Evolutionary conservation across 768 basidiomycete species (phyloP).

Genomic region (Phlebiopsis gigantea): DNA sequence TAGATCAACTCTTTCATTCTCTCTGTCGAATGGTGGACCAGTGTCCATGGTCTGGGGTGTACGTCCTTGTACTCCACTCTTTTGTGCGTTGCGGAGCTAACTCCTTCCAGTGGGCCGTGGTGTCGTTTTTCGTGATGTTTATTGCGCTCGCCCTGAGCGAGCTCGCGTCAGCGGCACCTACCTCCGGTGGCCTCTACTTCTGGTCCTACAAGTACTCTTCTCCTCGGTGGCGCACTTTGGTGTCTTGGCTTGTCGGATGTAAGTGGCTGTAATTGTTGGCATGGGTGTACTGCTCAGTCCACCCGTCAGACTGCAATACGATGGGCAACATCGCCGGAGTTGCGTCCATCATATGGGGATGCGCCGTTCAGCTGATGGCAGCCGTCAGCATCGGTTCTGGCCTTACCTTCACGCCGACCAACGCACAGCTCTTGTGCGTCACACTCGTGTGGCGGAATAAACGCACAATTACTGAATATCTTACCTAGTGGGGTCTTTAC

Average conservation of each 20-base stretch:
- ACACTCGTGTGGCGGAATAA: no score
- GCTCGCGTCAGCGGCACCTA: slow-evolving; percentile 31
- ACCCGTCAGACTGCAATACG: slow-evolving; percentile 28
- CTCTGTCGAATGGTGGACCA: slow-evolving; percentile 65
- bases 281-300: background rate
- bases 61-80: slow-evolving; percentile 20
- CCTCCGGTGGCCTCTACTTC: slow-evolving; percentile 33
- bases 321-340: slow-evolving; percentile 31
- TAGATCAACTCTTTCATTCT: slow-evolving; percentile 44
- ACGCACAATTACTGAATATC: no score
- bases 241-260: slow-evolving; percentile 38
- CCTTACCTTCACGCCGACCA: slow-evolving; percentile 23
- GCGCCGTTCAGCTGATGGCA: slow-evolving; percentile 35
- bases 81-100: slow-evolving; percentile 17
- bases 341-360: slow-evolving; percentile 34
- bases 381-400: slow-evolving; percentile 30
- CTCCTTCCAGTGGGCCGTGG: slow-evolving; percentile 27
- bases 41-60: slow-evolving; percentile 74
- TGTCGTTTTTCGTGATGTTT: slow-evolving; percentile 28
- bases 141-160: slow-evolving; percentile 32
- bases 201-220: slow-evolving; percentile 31
- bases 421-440: slow-evolving; percentile 23
- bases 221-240: slow-evolving; percentile 27
- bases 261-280: slow-evolving; percentile 2
- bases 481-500: slow-evolving; percentile 28